Conservation (phyloP, 768 basidiomycete genomes). For the Cystobasidium ongulense region DNA sequence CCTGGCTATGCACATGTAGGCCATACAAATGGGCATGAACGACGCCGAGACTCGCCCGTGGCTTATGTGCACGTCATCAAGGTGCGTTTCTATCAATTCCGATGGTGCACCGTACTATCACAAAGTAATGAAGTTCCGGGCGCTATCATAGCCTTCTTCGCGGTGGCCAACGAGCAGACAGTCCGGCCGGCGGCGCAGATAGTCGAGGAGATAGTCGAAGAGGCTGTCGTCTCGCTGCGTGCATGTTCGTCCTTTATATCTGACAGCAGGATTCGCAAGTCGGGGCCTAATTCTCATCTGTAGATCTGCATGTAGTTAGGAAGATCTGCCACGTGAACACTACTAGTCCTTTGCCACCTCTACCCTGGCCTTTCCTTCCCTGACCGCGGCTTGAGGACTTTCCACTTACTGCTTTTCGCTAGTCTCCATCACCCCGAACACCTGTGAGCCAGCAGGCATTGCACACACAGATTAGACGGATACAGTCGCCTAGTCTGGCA, state of each 20-base stretch:
- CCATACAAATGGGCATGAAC: neutral
- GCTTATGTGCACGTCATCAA: constrained; percentile 62
- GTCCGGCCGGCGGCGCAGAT: constrained; percentile 73
- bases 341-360: too few relatives aligned
- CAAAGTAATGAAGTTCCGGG: neutral
- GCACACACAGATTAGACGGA: too few relatives aligned
- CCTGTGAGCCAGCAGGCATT: too few relatives aligned
- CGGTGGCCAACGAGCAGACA: constrained; percentile 51
- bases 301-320: neutral
- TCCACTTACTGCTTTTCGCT: too few relatives aligned
- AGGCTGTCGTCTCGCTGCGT: constrained; percentile 50
- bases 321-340: too few relatives aligned
- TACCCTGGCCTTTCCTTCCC: too few relatives aligned
- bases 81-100: too few relatives aligned
- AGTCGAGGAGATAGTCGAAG: constrained; percentile 69
- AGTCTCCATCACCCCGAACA: too few relatives aligned
- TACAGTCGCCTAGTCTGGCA: too few relatives aligned
- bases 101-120: neutral
- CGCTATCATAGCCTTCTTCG: constrained; percentile 3
- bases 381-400: too few relatives aligned
- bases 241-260: neutral
- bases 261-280: too few relatives aligned
- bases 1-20: too few relatives aligned
- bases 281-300: neutral
- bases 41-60: constrained; percentile 54